Percentiles rank a stretch among this genome's conserved stretches.
Conservation (phyloP, 495 filamentous ascomycete species). For the Chaetomium cochliodes region DNA sequence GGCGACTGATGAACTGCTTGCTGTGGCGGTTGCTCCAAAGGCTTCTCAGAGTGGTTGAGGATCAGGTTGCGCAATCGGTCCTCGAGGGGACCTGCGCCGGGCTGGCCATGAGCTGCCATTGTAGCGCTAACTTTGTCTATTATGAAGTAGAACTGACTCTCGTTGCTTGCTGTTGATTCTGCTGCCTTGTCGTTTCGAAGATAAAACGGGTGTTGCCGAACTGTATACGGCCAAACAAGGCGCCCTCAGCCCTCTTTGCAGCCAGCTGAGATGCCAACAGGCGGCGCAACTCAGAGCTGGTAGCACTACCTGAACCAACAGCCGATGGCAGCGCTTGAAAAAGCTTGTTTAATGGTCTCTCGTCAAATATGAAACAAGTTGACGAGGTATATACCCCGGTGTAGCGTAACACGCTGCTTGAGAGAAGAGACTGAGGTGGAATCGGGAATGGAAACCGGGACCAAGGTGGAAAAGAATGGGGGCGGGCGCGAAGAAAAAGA, state of each 20-base stretch:
- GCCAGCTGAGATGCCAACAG: background rate
- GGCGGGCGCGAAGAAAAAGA: background rate
- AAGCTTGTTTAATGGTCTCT: background rate
- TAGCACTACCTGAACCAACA: background rate
- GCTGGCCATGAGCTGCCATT: constrained; percentile 31
- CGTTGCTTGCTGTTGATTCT: background rate
- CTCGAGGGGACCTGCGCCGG: constrained; percentile 36
- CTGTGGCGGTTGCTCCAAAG: background rate
- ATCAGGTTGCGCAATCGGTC: constrained; percentile 46
- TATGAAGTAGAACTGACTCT: background rate
- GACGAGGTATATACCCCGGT: background rate
- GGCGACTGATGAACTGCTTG: background rate
- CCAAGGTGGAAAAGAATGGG: background rate
- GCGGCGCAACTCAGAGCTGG: background rate
- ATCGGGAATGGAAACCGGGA: too few species aligned
- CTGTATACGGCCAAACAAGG: background rate
- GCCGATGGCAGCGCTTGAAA: background rate
- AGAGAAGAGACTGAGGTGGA: background rate
- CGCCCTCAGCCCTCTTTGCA: background rate
- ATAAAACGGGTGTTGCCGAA: background rate
- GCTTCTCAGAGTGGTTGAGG: constrained; percentile 34
- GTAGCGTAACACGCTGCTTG: background rate
- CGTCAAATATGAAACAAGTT: background rate
- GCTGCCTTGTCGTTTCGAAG: background rate
- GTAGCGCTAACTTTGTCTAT: background rate